Evolutionary conservation across 75 land plant species (phyloP), one percentile per base, ranked within the genome.

Genomic region (Larix kaempferi): DNA sequence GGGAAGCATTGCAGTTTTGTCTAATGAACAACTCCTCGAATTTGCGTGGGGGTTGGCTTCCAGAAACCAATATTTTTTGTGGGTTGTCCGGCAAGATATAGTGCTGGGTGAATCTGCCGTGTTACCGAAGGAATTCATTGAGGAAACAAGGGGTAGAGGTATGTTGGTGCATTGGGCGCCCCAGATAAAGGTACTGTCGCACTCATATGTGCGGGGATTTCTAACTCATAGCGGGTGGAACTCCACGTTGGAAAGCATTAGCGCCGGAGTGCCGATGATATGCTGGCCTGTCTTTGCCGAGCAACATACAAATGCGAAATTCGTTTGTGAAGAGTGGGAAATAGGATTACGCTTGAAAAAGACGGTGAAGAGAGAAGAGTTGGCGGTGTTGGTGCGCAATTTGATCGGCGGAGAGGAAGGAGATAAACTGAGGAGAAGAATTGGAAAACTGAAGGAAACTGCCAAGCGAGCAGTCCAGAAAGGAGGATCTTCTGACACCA

Each of bases 151-250:
- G 56, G 90, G 59, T 22, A 85, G 76, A 27, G 89, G 86, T 3
- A 61, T 89, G 17, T 13, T 93, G 57, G 75, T 90, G 2, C 59
- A 71, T 13, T 94, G 96, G 94, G 93, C 89, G 12, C 94, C 96
- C 0, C 95, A 95, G 61, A 71, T 84, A 6, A 21, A 78, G 71
- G 89, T 95, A 3, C 89, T 95, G 2, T 74, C 79, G 8, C 93
- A 95, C 76, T 71, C 76, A 7, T 72, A 93, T 13, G 69, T 84
- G 27, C 89, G 89, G 16, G 87, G 80, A 1, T 91, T 93, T 75
- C 79, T 93, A 23, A 89, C 91, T 0, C 95, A 93, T 72, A 89
- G 93, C 72, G 95, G 95, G 13, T 93, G 93, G 95, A 95, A 95
- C 83, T 94, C 94, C 37, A 79, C 72, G 1, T 10, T 94, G 66